Percentiles rank a stretch among this genome's conserved stretches.
Conservation (phyloP, 371 early-diverging fungal species). For the Apophysomyces elegans region DNA sequence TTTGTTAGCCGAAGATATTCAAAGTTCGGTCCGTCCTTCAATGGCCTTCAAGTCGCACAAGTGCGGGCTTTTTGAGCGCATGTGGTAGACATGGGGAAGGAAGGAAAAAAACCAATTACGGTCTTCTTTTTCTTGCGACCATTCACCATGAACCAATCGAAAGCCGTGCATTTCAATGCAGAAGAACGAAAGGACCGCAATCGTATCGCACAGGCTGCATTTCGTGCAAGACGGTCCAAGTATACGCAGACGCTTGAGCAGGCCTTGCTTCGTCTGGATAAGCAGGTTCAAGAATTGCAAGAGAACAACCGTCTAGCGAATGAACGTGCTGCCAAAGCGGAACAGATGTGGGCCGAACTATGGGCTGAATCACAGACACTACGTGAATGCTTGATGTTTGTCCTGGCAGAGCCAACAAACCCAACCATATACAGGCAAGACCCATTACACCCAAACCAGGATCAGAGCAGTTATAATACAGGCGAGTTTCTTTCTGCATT, state of each 20-base stretch:
- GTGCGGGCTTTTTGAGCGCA: too few relatives aligned
- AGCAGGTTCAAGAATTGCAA: slow-evolving; percentile 20
- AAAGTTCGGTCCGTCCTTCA: too few relatives aligned
- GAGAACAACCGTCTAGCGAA: slow-evolving; percentile 23
- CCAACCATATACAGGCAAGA: not conserved
- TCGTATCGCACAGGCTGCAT: slow-evolving; percentile 32
- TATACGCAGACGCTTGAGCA: slow-evolving; percentile 23
- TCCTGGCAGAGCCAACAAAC: not conserved
- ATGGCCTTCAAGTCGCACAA: too few relatives aligned
- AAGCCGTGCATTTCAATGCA: not conserved
- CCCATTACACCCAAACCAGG: not conserved
- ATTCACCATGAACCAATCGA: not conserved
- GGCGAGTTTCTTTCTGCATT: not conserved
- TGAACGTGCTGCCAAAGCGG: slow-evolving; percentile 18
- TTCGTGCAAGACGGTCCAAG: slow-evolving; percentile 26
- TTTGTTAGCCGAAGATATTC: too few relatives aligned
- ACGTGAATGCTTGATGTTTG: not conserved
- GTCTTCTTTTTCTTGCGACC: not conserved
- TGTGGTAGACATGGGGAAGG: too few relatives aligned
- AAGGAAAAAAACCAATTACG: not conserved
- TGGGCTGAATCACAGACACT: slow-evolving; percentile 3
- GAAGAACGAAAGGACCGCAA: slow-evolving; percentile 17
- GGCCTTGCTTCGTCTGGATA: slow-evolving; percentile 16
- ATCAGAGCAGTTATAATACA: not conserved
- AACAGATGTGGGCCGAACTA: slow-evolving; percentile 11